Conservation (phyloP, 768 basidiomycete species). For the Leccinum variicolor region DNA sequence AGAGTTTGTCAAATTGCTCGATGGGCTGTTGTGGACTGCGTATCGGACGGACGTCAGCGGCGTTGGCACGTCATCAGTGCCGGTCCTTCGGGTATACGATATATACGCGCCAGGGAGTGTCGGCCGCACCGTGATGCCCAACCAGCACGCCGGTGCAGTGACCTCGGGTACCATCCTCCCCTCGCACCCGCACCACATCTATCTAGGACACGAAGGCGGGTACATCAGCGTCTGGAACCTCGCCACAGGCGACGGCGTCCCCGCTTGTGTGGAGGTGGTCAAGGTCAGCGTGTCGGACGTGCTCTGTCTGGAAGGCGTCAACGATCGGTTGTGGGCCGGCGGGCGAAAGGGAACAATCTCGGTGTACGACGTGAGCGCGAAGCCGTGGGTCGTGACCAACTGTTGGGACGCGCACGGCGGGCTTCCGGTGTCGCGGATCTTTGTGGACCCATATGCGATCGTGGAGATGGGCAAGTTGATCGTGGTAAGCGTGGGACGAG, state of each 20-base stretch:
- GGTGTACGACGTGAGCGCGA: constrained; percentile 69
- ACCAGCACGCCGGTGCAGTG: constrained; percentile 76
- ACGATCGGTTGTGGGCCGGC: constrained; percentile 84
- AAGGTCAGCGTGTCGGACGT: constrained; percentile 83
- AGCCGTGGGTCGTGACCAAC: constrained; percentile 87
- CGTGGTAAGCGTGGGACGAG: constrained; percentile 74
- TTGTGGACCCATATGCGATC: constrained; percentile 75
- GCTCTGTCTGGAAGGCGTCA: constrained; percentile 79
- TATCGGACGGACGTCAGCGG: constrained; percentile 50
- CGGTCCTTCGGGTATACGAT: constrained; percentile 82
- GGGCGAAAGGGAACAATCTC: constrained; percentile 77
- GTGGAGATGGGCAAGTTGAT: constrained; percentile 61
- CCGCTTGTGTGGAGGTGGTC: constrained; percentile 68
- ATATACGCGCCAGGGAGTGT: constrained; percentile 56
- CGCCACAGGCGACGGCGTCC: constrained; percentile 51
- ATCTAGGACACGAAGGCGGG: constrained; percentile 91
- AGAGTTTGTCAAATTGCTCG: constrained; percentile 73
- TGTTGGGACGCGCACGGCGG: constrained; percentile 79
- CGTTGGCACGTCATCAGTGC: constrained; percentile 44
- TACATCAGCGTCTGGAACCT: constrained; percentile 79
- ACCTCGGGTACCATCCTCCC: constrained; percentile 78
- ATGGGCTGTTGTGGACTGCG: constrained; percentile 83
- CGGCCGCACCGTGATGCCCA: constrained; percentile 54
- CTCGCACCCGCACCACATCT: constrained; percentile 61
- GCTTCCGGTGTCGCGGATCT: constrained; percentile 59